Evolutionary conservation across 2,329 filamentous ascomycete genomes (phyloP), one percentile per base, ranked within the genome.

Genomic region (Dactylellina drechsleri): DNA sequence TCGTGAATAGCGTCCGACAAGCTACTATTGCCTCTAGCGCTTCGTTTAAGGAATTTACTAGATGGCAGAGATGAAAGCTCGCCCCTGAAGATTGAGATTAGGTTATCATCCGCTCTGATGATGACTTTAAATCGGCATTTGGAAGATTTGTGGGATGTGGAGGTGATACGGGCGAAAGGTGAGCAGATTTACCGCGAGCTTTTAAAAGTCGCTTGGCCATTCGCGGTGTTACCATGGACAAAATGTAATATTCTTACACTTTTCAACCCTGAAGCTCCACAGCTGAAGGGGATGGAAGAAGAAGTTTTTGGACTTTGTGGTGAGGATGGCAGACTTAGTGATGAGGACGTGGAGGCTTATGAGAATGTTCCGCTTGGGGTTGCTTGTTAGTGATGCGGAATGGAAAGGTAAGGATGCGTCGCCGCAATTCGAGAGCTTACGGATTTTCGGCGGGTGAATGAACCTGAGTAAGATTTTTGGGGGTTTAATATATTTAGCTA

Each of bases 11-110:
- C 43, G 12, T 18, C 41, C 6, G 18, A 28, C 12, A 56, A 16
- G n/a, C 40, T 54, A 1, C 15, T 64, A 8, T 26, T 64, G 15
- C 60, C 60, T 13, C 49, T 64, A 10, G 60, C 60, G 5, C 50
- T 64, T 15, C 60, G 60, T 18, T 28, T 56, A 4, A 23, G 16
- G 4, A 12, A 23, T 2, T 23, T 56, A 12, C 6, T 45, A 15
- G 50, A 2, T 6, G 7, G 16, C 20, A 28, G 40, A 12, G 20
- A 47, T 10, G 31, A 36, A 2, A 13, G 28, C 16, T 28, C 15
- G 2, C 36, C 28, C 0, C 26, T 65, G 16, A 23, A 45, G 7
- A 56, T 65, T 20, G 26, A 54, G 7, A 54, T 54, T 2, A 56
- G 36, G 6, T 15, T 31, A 5, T 41, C 60, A 6, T 54, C 36